phyloP scores from a whole-genome alignment of 352 stramenopile species.

The Phytophthora sp. region DNA sequence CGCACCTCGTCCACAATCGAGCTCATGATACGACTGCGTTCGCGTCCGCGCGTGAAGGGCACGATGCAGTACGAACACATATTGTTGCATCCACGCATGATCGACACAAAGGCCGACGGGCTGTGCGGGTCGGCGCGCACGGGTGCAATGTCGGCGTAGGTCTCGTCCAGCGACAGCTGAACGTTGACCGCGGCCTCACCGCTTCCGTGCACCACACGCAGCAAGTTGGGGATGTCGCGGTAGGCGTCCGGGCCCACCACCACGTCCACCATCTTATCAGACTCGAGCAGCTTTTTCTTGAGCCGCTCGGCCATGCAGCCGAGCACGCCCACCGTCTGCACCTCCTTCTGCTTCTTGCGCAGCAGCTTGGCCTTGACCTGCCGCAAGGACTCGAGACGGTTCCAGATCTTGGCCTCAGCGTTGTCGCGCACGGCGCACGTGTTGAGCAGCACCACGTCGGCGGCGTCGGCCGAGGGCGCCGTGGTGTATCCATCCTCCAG shows the following conservation, averaged over 20 bases:
- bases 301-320: conserved; percentile 99
- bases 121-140: conserved; percentile 86
- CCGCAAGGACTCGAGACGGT: conserved; percentile 80
- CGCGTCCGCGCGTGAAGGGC: conserved; percentile 97
- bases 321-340: conserved; percentile 94
- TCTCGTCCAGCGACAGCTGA: conserved; percentile 97
- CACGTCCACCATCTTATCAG: conserved; percentile 96
- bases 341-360: conserved; percentile 64
- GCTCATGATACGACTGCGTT: conserved; percentile 91
- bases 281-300: conserved; percentile 95
- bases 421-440: conserved; percentile 99
- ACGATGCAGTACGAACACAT: conserved; percentile 99
- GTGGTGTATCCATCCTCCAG: conserved; percentile 73
- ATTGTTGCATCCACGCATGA: conserved; percentile 99
- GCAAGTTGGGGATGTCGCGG: conserved; percentile 95
- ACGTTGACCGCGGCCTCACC: conserved; percentile 92
- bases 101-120: conserved; percentile 96
- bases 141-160: conserved; percentile 98
- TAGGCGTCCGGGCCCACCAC: conserved; percentile 99
- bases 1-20: conserved; percentile 97
- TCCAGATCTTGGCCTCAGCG: conserved; percentile 96
- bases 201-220: conserved; percentile 84
- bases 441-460: conserved; percentile 98
- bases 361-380: conserved; percentile 78
- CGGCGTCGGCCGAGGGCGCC: conserved; percentile 65